phyloP scores from a whole-genome alignment of 2,329 filamentous ascomycete genomes.

The Ceratocystiopsis minuta region DNA sequence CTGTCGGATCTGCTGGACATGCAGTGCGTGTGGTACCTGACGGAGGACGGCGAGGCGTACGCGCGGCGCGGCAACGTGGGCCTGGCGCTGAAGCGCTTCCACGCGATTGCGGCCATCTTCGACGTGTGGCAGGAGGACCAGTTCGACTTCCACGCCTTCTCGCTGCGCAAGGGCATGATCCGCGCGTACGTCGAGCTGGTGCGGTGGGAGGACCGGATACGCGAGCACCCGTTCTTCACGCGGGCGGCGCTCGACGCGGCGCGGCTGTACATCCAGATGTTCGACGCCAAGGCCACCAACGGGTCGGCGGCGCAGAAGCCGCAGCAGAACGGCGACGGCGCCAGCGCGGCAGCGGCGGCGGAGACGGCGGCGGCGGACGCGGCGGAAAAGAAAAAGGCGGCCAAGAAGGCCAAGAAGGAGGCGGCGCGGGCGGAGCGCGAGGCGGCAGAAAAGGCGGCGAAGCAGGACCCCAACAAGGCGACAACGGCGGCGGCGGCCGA shows the following conservation, averaged over 20 bases:
- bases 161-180: conserved; percentile 88
- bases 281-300: conserved; percentile 46
- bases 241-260: conserved; percentile 68
- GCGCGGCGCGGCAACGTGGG: conserved; percentile 65
- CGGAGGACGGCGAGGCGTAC: conserved; percentile 85
- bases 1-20: conserved; percentile 87
- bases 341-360: conserved; percentile 30
- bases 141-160: conserved; percentile 97
- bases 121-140: conserved; percentile 97
- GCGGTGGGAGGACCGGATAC: conserved; percentile 80
- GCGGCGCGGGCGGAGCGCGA: conserved; percentile 56
- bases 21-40: conserved; percentile 96
- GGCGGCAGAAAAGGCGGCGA: conserved; percentile 59
- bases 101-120: conserved; percentile 78
- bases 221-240: conserved; percentile 85
- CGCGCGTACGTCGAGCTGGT: conserved; percentile 92
- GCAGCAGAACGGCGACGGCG: conserved; percentile 38
- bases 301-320: conserved; percentile 28
- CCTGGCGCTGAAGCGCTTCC: conserved; percentile 82
- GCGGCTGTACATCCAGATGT: conserved; percentile 59
- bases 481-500: conserved; percentile 36
- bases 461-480: conserved; percentile 64
- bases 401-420: conserved; percentile 66
- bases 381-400: conserved; percentile 64
- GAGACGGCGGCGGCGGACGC: conserved; percentile 43